Base-by-base conservation (phyloP, 2,329 filamentous ascomycete species). In the Fusarium armeniacum region DNA sequence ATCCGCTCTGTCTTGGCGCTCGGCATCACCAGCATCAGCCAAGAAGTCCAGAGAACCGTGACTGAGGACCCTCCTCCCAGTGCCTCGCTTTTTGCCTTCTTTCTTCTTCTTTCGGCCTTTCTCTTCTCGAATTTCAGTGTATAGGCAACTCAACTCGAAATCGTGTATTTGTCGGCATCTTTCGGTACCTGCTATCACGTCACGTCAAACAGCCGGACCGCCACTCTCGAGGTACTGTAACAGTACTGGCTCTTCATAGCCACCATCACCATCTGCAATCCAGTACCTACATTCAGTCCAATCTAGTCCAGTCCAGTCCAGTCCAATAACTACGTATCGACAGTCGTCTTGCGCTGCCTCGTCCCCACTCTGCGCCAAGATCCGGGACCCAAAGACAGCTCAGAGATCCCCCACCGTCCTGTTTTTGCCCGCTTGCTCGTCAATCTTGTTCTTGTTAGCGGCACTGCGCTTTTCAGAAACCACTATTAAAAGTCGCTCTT, bases 351-450 rank as follows among this genome's bases (percentile, higher is more conserved):
- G 44, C 62, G 38, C 58, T 59, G 67, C 67, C 67, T 70, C 67
- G 58, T 70, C 66, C 55, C 67, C 67, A 70, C 67, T 51, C 64
- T 44, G 54, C 55, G 58, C 67, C 67, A 70, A 70, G 62, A 70
- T 67, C 45, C 43, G 24, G 54, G 51, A 22, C 52, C 56, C 40
- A 62, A 51, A 69, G 55, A 69, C 66, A 69, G 40, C 53, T 67
- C 53, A 67, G 53, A 64, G 58, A 67, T 56, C 67, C 62, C 62
- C 53, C 67, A 62, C 67, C 59, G 67, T 64, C 53, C 35, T 57
- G 53, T 54, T 70, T 70, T 70, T 64, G 67, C 49, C 35, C 49
- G 36, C 49, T 63, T 51, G 41, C 50, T 58, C 47, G 35, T 57
- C 49, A 49, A 44, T 63, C 60, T 69, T 44, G 44, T 51, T 63